Conservation (phyloP, 2,329 filamentous ascomycete species). For the Chaetothyriales sp. region DNA sequence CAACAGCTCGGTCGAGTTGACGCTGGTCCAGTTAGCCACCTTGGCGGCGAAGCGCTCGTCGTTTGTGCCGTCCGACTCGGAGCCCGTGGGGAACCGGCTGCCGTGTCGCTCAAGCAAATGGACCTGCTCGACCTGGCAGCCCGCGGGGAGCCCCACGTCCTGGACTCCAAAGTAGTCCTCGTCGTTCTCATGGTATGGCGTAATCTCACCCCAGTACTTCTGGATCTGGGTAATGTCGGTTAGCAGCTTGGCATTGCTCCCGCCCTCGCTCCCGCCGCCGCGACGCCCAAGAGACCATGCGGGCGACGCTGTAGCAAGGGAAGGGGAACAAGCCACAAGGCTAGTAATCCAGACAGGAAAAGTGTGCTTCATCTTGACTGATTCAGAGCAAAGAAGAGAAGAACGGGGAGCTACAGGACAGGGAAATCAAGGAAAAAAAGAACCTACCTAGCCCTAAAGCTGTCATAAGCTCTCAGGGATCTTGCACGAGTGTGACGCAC, state of each 20-base stretch:
- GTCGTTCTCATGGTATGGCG: constrained; percentile 33
- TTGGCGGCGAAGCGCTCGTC: constrained; percentile 36
- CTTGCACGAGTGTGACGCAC: not conserved
- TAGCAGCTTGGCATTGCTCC: constrained; percentile 13
- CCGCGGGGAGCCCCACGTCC: constrained; percentile 33
- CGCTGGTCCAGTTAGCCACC: constrained; percentile 30
- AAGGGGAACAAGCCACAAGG: not conserved
- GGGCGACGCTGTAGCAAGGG: not conserved
- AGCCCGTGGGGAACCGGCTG: constrained; percentile 35
- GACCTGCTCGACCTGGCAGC: constrained; percentile 42
- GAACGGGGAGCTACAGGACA: not conserved
- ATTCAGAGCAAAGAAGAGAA: not conserved
- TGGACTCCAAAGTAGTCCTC: constrained; percentile 25
- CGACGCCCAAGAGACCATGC: not conserved
- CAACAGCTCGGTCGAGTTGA: constrained; percentile 24
- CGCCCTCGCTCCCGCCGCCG: too few relatives aligned
- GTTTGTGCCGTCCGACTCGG: constrained; percentile 35
- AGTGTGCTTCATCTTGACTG: not conserved
- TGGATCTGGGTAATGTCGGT: constrained; percentile 23
- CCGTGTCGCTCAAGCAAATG: constrained; percentile 42
- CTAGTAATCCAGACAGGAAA: not conserved
- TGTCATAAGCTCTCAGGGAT: not conserved
- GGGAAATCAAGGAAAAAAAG: too few relatives aligned
- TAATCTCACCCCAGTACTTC: constrained; percentile 34
- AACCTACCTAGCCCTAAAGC: not conserved